Base-by-base conservation (phyloP, 257 asterid genomes). In the Asclepias syriaca region DNA sequence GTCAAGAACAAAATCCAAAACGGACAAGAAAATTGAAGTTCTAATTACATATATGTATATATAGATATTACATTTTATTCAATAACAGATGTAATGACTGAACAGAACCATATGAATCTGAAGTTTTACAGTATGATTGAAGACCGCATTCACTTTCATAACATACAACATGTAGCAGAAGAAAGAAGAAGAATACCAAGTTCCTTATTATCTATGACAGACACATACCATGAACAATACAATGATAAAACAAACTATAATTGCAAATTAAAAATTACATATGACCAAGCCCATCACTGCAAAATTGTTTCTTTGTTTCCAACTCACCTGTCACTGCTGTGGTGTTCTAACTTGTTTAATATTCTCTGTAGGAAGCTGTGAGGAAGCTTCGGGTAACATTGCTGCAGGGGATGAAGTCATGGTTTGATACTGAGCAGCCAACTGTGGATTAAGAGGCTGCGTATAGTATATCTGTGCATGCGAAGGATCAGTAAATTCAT, bases 361-460 rank as follows among this genome's bases (percentile, higher is more conserved):
- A 75, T 64, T 87, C 80, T 90, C 95, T 2, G 86, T 29, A 22
- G 93, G 78, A 66, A 81, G 81, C 86, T 87, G 96, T 14, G 84
- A 74, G 13, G 93, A 74, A 60, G 78, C 84, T 68, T 89, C 95
- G 6, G 89, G 68, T 53, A 77, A 55, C 70, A 78, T 81, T 68
- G 64, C 76, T 14, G 77, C 75, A 68, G 90, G 87, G 53, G 83
- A 73, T 32, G 91, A 81, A 21, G 93, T 68, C 78, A 86, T 72
- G 13, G 96, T 89, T 76, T 90, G 96, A 77, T 86, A 90, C 74
- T 93, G 98, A 63, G 88, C 87, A 69, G 93, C 78, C 76, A 85
- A 27, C 79, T 90, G 96, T 8, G 90, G 93, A 54, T 85, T 77
- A 79, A 88, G 56, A 13, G 87, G 81, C 77, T 91, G 97, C 10